Conservation (phyloP, 352 stramenopile species). For the Globisporangium splendens region DNA sequence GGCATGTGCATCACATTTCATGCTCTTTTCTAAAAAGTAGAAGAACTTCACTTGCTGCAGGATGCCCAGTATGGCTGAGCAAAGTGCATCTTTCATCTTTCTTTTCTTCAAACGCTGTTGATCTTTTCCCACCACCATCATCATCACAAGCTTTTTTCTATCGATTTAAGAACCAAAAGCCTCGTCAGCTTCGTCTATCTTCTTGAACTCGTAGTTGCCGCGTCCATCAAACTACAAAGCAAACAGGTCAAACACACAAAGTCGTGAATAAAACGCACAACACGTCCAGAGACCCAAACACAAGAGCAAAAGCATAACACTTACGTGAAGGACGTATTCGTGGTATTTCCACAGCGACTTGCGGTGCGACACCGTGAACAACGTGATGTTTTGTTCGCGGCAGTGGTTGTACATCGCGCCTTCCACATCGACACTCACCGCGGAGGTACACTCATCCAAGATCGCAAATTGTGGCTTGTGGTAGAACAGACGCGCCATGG, state of each 20-base stretch:
- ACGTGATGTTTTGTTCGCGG: constrained; percentile 85
- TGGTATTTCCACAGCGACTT: constrained; percentile 90
- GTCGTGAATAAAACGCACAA: not conserved
- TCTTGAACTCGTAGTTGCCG: constrained; percentile 84
- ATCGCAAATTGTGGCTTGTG: constrained; percentile 90
- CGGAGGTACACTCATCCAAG: constrained; percentile 85
- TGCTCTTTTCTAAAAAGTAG: not conserved
- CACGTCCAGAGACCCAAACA: not conserved
- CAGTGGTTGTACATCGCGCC: constrained; percentile 85
- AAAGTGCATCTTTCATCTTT: not conserved
- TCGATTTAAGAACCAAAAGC: constrained; percentile 65
- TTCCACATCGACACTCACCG: constrained; percentile 85
- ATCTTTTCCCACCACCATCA: not conserved
- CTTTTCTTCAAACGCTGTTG: not conserved
- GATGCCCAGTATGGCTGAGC: not conserved
- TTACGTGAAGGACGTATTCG: constrained; percentile 77
- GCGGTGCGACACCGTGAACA: constrained; percentile 90
- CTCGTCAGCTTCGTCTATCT: constrained; percentile 75
- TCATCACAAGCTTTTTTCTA: not conserved
- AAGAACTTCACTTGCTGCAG: not conserved
- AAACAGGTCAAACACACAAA: constrained; percentile 2
- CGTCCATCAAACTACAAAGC: constrained; percentile 74
- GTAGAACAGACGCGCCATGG: constrained; percentile 89
- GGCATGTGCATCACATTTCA: not conserved
- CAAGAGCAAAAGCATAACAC: constrained; percentile 13